Base-by-base conservation (phyloP, 2,329 filamentous ascomycete genomes). In the Ustulina deusta region DNA sequence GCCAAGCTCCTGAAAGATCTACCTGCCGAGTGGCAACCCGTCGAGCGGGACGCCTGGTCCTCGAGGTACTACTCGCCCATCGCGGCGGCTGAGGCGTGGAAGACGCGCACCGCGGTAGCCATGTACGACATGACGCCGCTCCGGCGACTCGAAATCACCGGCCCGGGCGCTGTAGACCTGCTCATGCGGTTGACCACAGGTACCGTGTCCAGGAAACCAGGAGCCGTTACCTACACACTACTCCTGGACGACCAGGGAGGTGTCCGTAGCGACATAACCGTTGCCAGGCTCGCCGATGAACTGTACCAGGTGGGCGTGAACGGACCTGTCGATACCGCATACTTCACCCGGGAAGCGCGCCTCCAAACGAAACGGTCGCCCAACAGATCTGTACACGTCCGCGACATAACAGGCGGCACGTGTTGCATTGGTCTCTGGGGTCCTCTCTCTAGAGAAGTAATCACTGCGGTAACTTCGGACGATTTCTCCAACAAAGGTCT, bases 101-200 rank as follows among this genome's bases (percentile, higher is more conserved):
- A 65, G 46, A 67, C 66, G 40, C 66, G 69, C 38, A 71, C 69
- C 6, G 69, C 66, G 3, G 63, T 71, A 1, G 66, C 69, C 2
- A 71, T 71, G 69, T 71, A 69, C 44, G 69, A 71, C 54, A 71
- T 71, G 69, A 71, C 69, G 49, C 69, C 69, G 34, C 69, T 71
- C 10, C 63, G 66, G 6, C 56, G 69, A 2, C 69, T 71, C 6
- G 66, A 71, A n/a, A 69, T 71, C n/a, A 58, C 66, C 13, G 69
- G 69, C 7, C 63, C 69, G 1, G 69, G 69, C 9, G 69, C 69
- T 29, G 63, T 69, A 4, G 63, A 64, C 5, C 51, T 71, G 10
- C 61, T 71, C n/a, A 69, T 64, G 69, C 63, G 69, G 48, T n/a
- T 71, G 25, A 71, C 69, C 3, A 71, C 69, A 6, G 66, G 66